These are phyloP conservation scores for Penicillium salamii DNA, from an alignment of 495 filamentous ascomycete species.

Conservation along the genomic window DNA sequence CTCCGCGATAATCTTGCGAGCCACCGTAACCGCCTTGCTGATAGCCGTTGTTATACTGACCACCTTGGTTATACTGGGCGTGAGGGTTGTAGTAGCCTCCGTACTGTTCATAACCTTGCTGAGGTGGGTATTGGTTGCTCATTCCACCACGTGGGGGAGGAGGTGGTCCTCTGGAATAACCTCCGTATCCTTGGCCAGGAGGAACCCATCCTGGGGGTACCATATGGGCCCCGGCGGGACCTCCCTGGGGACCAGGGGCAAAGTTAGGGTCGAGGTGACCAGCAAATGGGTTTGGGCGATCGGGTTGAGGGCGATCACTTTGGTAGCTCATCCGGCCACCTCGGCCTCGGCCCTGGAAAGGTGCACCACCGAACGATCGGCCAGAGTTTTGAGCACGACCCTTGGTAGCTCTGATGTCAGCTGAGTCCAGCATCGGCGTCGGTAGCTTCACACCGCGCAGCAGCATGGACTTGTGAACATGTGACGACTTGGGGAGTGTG, in stretches of 20 bases:
- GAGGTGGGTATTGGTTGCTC: constrained; percentile 24
- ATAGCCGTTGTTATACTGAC: constrained; percentile 20
- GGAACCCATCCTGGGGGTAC: constrained; percentile 41
- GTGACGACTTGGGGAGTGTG: constrained; percentile 66
- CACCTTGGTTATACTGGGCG: constrained; percentile 28
- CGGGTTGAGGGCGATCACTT: constrained; percentile 33
- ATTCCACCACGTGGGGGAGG: constrained; percentile 40
- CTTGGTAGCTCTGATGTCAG: constrained; percentile 69
- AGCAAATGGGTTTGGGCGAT: constrained; percentile 53
- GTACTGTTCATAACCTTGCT: constrained; percentile 23
- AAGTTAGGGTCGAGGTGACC: constrained; percentile 53
- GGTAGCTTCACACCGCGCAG: constrained; percentile 76
- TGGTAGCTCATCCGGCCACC: constrained; percentile 53
- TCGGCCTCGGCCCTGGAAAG: constrained; percentile 49
- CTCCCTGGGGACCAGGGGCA: constrained; percentile 30
- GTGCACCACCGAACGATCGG: constrained; percentile 61
- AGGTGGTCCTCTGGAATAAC: constrained; percentile 41
- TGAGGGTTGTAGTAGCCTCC: constrained; percentile 28
- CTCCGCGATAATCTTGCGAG: constrained; percentile 24
- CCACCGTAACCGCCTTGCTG: constrained; percentile 22
- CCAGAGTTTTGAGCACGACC: constrained; percentile 58
- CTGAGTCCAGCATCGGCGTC: constrained; percentile 63
- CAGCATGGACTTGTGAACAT: constrained; percentile 90
- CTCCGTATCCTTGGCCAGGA: constrained; percentile 28
- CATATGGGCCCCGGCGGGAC: constrained; percentile 24